Base-by-base conservation (phyloP, 2,329 filamentous ascomycete species). In the Talaromyces sp. region DNA sequence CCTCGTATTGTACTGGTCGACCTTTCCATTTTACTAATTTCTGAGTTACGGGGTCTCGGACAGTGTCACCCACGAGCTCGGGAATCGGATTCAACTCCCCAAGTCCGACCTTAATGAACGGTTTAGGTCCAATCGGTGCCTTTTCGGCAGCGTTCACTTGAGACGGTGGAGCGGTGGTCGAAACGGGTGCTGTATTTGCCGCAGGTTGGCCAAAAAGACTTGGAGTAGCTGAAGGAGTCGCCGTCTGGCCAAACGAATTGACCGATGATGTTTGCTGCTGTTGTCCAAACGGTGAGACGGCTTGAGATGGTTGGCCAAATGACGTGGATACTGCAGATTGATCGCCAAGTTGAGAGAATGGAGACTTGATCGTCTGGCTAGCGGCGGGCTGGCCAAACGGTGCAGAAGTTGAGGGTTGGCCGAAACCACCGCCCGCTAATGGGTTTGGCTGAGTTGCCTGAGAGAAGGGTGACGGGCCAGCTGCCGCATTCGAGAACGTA, bases 11-110 rank as follows among this genome's bases (percentile, higher is more conserved):
- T 0, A 91, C 87, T 0, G 80, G 80, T 66, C 84, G 84, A 18
- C 85, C 85, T 67, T 89, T 89, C 80, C 88, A 92, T 63, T 78
- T 77, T 0, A 76, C 73, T 0, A 91, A 74, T 35, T 69, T 73
- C 23, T 77, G 74, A 5, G 71, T 73, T 42, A 66, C 63, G 12
- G 73, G 74, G 39, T 78, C 69, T 23, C 69, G 71, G 14, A 70
- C 62, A 5, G 77, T 78, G 46, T 75, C 71, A n/a, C 72, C 77
- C 46, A 70, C 69, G 31, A 78, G 67, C 18, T 69, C 66, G 23
- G 77, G 75, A n/a, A 76, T 70, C 3, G 73, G 74, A 28, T 72
- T 73, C 23, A 79, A 67, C 18, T 71, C 67, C 23, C 68, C 68
- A 3, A 69, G 66, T 2, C 71, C 69, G 46, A 69, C 63, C 55